Evolutionary conservation across 2,329 filamentous ascomycete genomes (phyloP), one percentile per base, ranked within the genome.

Genomic region (Colletotrichum sp.): DNA sequence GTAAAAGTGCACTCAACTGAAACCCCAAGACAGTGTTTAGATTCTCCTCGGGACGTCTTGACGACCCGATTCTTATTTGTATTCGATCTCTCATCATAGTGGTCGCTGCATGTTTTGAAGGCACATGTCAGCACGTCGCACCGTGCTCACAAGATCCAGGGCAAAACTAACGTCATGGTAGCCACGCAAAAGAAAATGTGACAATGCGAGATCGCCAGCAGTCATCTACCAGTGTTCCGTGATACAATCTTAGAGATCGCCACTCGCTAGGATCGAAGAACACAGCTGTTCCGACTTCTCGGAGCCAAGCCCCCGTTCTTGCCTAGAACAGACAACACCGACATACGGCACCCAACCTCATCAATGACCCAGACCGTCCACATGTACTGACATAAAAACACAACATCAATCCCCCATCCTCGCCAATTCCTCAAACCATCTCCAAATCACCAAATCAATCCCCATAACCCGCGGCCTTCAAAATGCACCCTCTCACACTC

Each of bases 21-120:
- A 32, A 13, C 10, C 32, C 12, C 2, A 32, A 2, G 2, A 32
- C 10, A 1, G 32, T 32, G 32, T 32, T 13, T 1, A 6, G 1
- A 34, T 34, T 34, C 32, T 34, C 2, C 32, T 34, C 32, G 2
- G 32, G 32, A 6, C 2, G 6, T 34, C 6, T 34, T 4, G 12
- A 34, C 12, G 32, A 6, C 32, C 32, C 12, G 4, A 32, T 13
- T 12, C 5, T 6, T 12, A 32, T 32, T 32, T 5, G 10, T 13
- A 12, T 32, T 12, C 32, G 12, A 32, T 32, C 10, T 32, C 32
- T 32, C 32, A 28, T 28, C 28, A 28, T 28, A 28, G 28, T 28
- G 28, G 28, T 28, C 28, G 28, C 28, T 28, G 28, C 28, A 28
- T 28, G 28, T 28, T 28, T 28, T 28, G 28, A 28, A 28, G 28